These are phyloP conservation scores for Cutaneotrichosporon dermatis DNA, from an alignment of 1,284 basidiomycete species.

Conservation along the genomic window DNA sequence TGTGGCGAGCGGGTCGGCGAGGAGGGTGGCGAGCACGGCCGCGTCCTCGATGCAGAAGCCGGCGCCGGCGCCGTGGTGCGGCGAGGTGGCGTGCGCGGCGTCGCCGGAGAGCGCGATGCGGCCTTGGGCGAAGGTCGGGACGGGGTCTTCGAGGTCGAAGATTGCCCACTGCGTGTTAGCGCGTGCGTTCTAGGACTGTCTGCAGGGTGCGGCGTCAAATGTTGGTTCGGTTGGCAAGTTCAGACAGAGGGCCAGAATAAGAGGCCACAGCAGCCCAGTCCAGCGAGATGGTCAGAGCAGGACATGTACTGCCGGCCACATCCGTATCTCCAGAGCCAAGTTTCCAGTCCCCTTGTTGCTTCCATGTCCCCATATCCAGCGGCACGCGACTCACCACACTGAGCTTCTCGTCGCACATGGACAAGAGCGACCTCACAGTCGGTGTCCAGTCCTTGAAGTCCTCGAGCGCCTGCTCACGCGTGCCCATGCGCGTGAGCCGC, in stretches of 20 bases:
- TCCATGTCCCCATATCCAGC: too few relatives aligned
- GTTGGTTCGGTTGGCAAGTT: too few relatives aligned
- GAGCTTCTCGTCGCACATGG: conserved; percentile 17
- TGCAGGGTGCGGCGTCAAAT: too few relatives aligned
- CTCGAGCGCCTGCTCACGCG: conserved; percentile 10
- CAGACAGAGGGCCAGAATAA: too few relatives aligned
- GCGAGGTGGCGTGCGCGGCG: conserved; percentile 22
- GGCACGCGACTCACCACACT: conserved; percentile 8
- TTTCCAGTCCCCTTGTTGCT: too few relatives aligned
- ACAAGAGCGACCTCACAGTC: conserved; percentile 9
- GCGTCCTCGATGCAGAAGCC: conserved; percentile 25
- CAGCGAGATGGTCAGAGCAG: too few relatives aligned
- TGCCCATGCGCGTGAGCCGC: conserved; percentile 14
- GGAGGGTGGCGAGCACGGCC: conserved; percentile 13
- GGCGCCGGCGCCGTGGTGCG: conserved; percentile 25
- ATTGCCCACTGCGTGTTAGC: conserved; percentile 17
- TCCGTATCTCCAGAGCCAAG: too few relatives aligned
- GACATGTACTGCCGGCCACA: too few relatives aligned
- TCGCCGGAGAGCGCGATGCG: conserved; percentile 17
- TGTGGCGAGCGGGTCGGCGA: background rate
- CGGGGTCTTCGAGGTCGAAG: conserved; percentile 16
- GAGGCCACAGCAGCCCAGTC: too few relatives aligned
- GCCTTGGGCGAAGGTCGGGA: conserved; percentile 11
- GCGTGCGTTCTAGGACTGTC: too few relatives aligned
- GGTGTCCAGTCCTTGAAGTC: conserved; percentile 15